Percentiles rank a stretch among this genome's conserved stretches.
These are phyloP conservation scores for Aurinia saxatilis DNA, from an alignment of 345 rosid genomes.

Conservation along the genomic window DNA sequence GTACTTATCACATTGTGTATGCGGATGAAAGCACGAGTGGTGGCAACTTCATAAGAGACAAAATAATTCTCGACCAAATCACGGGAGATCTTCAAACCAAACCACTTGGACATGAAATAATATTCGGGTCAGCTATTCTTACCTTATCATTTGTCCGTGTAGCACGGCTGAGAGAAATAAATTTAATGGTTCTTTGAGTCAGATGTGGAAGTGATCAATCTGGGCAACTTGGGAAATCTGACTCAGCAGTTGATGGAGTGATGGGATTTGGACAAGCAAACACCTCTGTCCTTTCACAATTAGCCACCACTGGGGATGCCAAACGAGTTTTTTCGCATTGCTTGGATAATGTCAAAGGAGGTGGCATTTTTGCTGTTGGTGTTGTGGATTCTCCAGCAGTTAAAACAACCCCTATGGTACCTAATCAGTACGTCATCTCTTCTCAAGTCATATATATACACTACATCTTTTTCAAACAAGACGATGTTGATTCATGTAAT, in stretches of 20 bases:
- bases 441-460: slow-evolving; percentile 18
- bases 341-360: slow-evolving; percentile 62
- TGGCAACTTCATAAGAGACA: slow-evolving; percentile 62
- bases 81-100: slow-evolving; percentile 50
- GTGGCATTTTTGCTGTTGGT: slow-evolving; percentile 85
- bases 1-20: slow-evolving; percentile 57
- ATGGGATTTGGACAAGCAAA: slow-evolving; percentile 88
- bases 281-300: slow-evolving; percentile 79
- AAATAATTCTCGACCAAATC: slow-evolving; percentile 39
- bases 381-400: slow-evolving; percentile 60
- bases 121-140: slow-evolving; percentile 53
- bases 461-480: neutral
- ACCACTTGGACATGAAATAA: slow-evolving; percentile 39
- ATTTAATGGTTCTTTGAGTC: neutral
- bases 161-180: too few species aligned
- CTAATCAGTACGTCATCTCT: slow-evolving; percentile 53
- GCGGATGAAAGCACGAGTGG: slow-evolving; percentile 80
- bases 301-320: slow-evolving; percentile 55
- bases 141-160: too few species aligned
- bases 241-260: slow-evolving; percentile 79
- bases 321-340: slow-evolving; percentile 76
- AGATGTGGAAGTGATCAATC: slow-evolving; percentile 79
- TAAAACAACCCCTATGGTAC: slow-evolving; percentile 63
- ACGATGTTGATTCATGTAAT: neutral
- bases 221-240: slow-evolving; percentile 55